phyloP scores from a whole-genome alignment of 441 rosid species.

The Francoa sonchifolia region DNA sequence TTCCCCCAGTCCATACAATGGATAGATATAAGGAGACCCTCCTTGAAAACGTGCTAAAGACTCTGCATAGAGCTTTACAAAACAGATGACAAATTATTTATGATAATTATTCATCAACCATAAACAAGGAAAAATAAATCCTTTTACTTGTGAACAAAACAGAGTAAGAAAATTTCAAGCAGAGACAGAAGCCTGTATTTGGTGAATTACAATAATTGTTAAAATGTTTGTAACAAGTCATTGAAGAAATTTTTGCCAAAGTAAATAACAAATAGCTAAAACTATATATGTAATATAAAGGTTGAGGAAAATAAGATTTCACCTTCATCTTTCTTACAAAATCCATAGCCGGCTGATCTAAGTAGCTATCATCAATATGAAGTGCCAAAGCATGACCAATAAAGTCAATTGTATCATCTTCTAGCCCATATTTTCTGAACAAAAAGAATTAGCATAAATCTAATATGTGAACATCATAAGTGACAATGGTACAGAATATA shows the following conservation, averaged over 20 bases:
- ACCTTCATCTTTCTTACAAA: conserved; percentile 64
- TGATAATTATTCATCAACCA: too few relatives aligned
- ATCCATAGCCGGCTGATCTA: conserved; percentile 54
- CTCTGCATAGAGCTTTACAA: conserved; percentile 54
- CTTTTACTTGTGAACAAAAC: too few relatives aligned
- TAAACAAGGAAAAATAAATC: conserved; percentile 2
- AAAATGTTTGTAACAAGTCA: not conserved
- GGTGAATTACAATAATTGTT: too few relatives aligned
- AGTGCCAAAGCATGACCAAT: conserved; percentile 77
- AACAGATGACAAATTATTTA: too few relatives aligned
- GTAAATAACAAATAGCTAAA: too few relatives aligned
- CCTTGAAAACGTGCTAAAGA: conserved; percentile 68
- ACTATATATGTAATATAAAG: too few relatives aligned
- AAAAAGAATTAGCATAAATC: not conserved
- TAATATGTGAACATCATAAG: not conserved
- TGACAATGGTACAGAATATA: not conserved
- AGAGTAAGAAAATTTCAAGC: too few relatives aligned
- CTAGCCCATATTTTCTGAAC: conserved; percentile 55
- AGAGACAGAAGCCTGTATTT: too few relatives aligned
- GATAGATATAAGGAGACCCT: conserved; percentile 64
- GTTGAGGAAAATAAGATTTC: too few relatives aligned
- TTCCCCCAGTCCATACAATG: conserved; percentile 63
- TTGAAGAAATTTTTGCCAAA: too few relatives aligned
- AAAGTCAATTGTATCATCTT: conserved; percentile 62
- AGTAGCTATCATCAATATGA: conserved; percentile 40